Base-by-base conservation (phyloP, 257 asterid species). In the Lantana camara region DNA sequence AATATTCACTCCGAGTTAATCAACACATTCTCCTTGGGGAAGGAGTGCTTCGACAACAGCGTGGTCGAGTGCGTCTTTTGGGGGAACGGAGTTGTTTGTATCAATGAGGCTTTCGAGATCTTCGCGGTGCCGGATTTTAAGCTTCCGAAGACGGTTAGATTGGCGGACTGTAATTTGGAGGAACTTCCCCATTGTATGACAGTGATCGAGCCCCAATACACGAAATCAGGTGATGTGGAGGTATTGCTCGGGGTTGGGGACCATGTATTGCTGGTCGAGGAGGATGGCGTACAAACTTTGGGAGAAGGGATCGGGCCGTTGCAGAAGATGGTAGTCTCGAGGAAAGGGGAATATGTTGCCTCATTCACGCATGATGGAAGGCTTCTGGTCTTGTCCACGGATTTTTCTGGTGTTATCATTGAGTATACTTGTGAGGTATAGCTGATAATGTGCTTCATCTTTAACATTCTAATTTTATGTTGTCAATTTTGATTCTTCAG, bases 201-300 rank as follows among this genome's bases (percentile, higher is more conserved):
- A 13, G 99, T 93, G 76, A 90, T 93, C 49, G 99, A 93, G 82
- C 99, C 97, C 0, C 95, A 87, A 67, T 84, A 82, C 70, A 90
- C 95, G 9, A 84, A 86, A 81, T 93, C 97, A 0, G 97, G 99
- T 8, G 95, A 93, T 66, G 97, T 93, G 82, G 99, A 93, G 85
- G 95, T 93, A 45, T 63, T 93, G 73, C 72, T 93, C 59, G 96
- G 81, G 14, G 96, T 90, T 34, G 86, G 79, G 50, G 97, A 93
- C 73, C 79, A 75, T 29, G 97, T 93, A 56, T 40, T 93, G 82
- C 68, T 89, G 47, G 92, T 90, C 29, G 99, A 90, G 59, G 97
- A 93, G 76, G 97, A 93, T 32, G 95, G 88, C 10, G 85, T 84
- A 75, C 99, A 88, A 80, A 79, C 83, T 54, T 63, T 84, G 60